A percentile compares a stretch with the other conserved stretches of the same genome.
Evolutionary conservation across 2,329 filamentous ascomycete genomes (phyloP).

Genomic region (Diplodia corticola): DNA sequence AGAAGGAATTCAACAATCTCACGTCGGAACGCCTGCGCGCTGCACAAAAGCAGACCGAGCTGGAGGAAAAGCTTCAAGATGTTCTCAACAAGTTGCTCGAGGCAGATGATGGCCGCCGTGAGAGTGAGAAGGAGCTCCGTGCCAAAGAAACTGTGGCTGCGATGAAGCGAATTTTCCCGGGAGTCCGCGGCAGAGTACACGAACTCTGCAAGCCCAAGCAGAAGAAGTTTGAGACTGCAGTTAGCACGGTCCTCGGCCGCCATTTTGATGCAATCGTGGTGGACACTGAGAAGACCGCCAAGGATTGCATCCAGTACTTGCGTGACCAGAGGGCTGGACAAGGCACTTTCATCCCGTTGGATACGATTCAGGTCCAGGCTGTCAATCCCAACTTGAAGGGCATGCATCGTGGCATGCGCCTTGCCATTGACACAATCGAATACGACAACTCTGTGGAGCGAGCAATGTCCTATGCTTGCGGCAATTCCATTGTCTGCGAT

Average conservation of each 20-base stretch:
- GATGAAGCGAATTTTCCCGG: constrained; percentile 83
- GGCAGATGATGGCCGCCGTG: constrained; percentile 79
- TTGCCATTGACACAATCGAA: constrained; percentile 95
- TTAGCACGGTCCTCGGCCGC: constrained; percentile 86
- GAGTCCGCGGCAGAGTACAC: constrained; percentile 81
- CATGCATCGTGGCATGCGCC: constrained; percentile 75
- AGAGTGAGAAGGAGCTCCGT: constrained; percentile 77
- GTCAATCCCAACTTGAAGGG: constrained; percentile 90
- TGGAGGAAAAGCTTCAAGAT: constrained; percentile 88
- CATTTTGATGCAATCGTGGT: constrained; percentile 95
- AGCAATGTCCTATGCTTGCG: constrained; percentile 92
- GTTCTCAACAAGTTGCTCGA: constrained; percentile 78
- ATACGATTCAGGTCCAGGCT: constrained; percentile 94
- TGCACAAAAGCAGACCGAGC: constrained; percentile 79
- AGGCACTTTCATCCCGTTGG: constrained; percentile 92
- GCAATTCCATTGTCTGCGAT: constrained; percentile 93
- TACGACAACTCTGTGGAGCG: constrained; percentile 86
- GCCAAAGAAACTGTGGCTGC: constrained; percentile 82
- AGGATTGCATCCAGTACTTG: constrained; percentile 91
- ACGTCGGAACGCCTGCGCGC: constrained; percentile 81
- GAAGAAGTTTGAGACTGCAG: constrained; percentile 92
- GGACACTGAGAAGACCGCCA: constrained; percentile 89
- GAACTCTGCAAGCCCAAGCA: constrained; percentile 95
- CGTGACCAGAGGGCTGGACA: constrained; percentile 85
- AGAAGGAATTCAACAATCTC: constrained; percentile 83